Evolutionary conservation across 2,329 filamentous ascomycete genomes (phyloP), one percentile per base, ranked within the genome.

Genomic region (Periconia sp.): DNA sequence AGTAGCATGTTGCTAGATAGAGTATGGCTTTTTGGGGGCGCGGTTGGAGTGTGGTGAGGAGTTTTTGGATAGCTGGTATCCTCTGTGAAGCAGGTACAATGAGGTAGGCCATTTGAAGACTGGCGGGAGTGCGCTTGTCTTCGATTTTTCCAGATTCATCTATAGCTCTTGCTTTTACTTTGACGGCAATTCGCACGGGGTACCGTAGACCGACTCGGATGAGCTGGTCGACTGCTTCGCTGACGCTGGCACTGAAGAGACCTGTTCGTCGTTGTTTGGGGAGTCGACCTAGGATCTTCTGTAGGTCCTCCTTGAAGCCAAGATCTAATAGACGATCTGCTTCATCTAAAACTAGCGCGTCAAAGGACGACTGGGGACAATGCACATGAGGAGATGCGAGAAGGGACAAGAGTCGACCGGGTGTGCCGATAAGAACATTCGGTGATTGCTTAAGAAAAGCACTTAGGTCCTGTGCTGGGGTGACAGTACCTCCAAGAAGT

Each of bases 181-280:
- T 94, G 48, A 97, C 94, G 11, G 90, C 88, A 56, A 99, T 91
- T 68, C 95, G 95, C 65, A 97, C 92, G 0, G 94, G 94, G 73
- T 99, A 97, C 37, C 94, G 84, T 60, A 97, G 78, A 18, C 94
- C 94, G 8, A 97, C 91, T 35, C 92, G 85, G 49, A 99, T 92
- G 50, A 99, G 89, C 70, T 97, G 90, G 58, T 92, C 88, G 1
- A 99, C 90, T 1, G 94, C 94, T 69, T 97, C 94, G 64, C 89
- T 94, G n/a, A 99, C 90, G 65, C 90, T 95, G 13, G 94, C 94
- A 67, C 91, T 96, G 76, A 97, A 99, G 0, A 99, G 78, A 0
- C 94, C 94, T 0, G 94, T 99, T 46, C 94, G 84, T 48, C 94
- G 82, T 72, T 99, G 94, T 70, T 99, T 99, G 0, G 94, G 94